Base-by-base conservation (phyloP, 352 stramenopile genomes). In the Globisporangium alternatum region DNA sequence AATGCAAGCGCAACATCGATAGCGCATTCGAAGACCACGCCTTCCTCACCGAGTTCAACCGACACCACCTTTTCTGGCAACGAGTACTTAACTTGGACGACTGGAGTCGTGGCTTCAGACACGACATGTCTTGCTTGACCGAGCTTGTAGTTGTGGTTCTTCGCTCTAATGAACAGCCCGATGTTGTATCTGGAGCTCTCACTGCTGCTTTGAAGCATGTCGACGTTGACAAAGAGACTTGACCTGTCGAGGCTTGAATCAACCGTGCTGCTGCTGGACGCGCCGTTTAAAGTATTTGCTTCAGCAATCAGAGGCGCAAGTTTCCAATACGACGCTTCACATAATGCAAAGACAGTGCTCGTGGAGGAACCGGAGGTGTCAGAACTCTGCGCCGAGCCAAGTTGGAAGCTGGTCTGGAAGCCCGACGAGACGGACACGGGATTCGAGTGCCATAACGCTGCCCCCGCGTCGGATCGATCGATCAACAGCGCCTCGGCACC, bases 311-410 rank as follows among this genome's bases (percentile, higher is more conserved):
- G 61, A 0, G 87, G 80, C 19, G 70, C 60, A 2, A 88, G 19
- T 41, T 88, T 69, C 87, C 87, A 96, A 53, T 83, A 96, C 30
- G 81, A 89, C 1, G 77, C 62, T 60, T 89, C 79, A 48, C 78
- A 83, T 17, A 93, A 60, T 3, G 85, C 82, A 67, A 93, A 88
- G 1, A 91, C 69, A 39, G 77, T 58, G 7, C 19, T 59, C 22
- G 37, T 47, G 8, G 60, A 53, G 17, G 5, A 55, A 35, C 30
- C 48, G 15, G 9, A 21, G 41, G 62, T 75, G 17, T 66, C 54
- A 6, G 39, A 15, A 5, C n/a, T 31, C 28, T 59, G n/a, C 56
- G 44, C 52, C 28, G 58, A 58, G 2, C 72, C 69, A 37, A 91
- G 52, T 8, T 70, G 75, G 10, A 91, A 56, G 12, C 61, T 56